Evolutionary conservation across 2,329 filamentous ascomycete genomes (phyloP).

Genomic region (Botrytis cinerea): DNA sequence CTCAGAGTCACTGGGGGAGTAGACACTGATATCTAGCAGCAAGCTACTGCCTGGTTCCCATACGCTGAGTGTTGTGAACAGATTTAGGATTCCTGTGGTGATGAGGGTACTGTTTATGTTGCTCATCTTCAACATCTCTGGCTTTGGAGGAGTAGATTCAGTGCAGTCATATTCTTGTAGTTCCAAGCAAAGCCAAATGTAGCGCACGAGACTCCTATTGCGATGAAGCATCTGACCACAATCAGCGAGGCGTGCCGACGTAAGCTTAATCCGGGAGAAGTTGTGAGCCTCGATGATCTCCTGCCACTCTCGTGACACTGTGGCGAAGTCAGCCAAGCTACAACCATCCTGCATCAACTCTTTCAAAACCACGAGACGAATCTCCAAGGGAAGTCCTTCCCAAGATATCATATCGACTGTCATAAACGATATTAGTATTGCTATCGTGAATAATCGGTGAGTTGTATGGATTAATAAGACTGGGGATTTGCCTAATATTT

Average conservation of each 20-base stretch:
- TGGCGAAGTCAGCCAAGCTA: neutral
- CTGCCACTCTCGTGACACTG: neutral
- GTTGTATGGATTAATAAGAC: neutral
- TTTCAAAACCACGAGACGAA: neutral
- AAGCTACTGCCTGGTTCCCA: neutral
- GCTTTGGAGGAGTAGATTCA: neutral
- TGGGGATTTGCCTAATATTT: no score
- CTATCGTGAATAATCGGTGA: neutral
- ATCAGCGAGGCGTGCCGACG: neutral
- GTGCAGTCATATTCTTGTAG: neutral
- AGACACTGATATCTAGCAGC: neutral
- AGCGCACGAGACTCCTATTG: neutral
- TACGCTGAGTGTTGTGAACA: neutral
- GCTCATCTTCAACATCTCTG: no score
- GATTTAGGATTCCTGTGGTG: neutral
- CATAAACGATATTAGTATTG: neutral
- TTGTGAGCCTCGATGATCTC: neutral
- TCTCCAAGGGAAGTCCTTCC: neutral
- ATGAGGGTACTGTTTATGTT: neutral
- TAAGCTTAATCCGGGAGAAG: neutral
- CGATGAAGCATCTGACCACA: neutral
- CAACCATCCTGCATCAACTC: neutral
- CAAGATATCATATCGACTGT: neutral
- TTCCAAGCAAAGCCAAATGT: neutral
- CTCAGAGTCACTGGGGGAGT: neutral